Evolutionary conservation across 2,329 filamentous ascomycete genomes (phyloP).

Genomic region (Fusarium siculi): DNA sequence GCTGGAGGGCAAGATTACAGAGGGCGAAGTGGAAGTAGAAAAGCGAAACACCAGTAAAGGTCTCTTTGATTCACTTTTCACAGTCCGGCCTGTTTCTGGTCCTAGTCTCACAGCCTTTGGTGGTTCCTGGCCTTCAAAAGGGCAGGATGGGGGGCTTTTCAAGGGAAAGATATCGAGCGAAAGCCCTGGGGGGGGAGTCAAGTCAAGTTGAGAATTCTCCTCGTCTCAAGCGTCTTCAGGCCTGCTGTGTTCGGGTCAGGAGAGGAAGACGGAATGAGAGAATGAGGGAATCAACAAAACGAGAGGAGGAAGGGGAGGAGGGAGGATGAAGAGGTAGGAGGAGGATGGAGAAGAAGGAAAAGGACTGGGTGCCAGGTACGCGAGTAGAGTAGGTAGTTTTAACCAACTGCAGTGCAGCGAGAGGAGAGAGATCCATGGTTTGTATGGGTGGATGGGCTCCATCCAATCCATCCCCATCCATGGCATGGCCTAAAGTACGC

Average conservation of each 20-base stretch:
- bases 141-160: conserved; percentile 25
- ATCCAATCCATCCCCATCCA: conserved; percentile 15
- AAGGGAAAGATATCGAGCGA: conserved; percentile 22
- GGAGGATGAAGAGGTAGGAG: conserved; percentile 61
- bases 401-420: conserved; percentile 40
- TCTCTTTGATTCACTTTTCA: conserved; percentile 49
- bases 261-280: conserved; percentile 61
- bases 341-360: conserved; percentile 64
- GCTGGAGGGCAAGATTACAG: conserved; percentile 33
- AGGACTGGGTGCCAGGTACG: conserved; percentile 64
- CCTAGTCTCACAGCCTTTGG: conserved; percentile 44
- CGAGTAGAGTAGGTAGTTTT: conserved; percentile 54
- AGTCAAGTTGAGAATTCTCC: conserved; percentile 46
- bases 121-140: conserved; percentile 45
- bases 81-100: conserved; percentile 39
- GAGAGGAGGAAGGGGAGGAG: conserved; percentile 55
- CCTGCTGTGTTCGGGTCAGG: conserved; percentile 55
- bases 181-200: background rate
- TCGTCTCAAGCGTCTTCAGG: conserved; percentile 50
- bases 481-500: background rate
- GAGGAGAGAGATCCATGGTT: conserved; percentile 28
- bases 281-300: conserved; percentile 62
- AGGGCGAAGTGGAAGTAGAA: conserved; percentile 36
- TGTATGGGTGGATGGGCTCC: conserved; percentile 18
- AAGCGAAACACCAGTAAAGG: conserved; percentile 55